A percentile compares a stretch with the other conserved stretches of the same genome.
Evolutionary conservation across 352 stramenopile species (phyloP).

Genomic region (Pythium vanterpoolii): DNA sequence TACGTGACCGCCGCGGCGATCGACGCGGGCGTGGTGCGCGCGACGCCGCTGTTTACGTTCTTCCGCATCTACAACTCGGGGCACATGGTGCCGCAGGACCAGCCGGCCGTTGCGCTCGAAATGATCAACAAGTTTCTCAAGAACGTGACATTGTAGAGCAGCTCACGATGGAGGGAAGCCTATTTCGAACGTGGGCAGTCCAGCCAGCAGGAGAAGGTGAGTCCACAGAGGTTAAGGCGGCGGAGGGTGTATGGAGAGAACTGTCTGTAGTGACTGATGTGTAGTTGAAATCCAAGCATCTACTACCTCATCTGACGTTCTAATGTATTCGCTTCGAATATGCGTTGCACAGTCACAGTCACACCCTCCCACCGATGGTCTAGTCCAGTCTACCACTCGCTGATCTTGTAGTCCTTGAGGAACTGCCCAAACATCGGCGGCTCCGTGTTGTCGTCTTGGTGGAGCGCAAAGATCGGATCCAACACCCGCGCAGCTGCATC

Average conservation of each 20-base stretch:
- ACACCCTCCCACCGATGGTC: too few species aligned
- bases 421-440: slow-evolving; percentile 76
- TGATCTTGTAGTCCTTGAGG: slow-evolving; percentile 89
- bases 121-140: slow-evolving; percentile 84
- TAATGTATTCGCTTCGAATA: too few species aligned
- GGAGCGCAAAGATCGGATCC: slow-evolving; percentile 90
- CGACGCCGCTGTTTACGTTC: slow-evolving; percentile 62
- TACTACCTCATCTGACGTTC: too few species aligned
- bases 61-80: slow-evolving; percentile 82
- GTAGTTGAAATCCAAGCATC: too few species aligned
- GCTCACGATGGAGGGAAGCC: too few species aligned
- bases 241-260: too few species aligned
- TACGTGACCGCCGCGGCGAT: slow-evolving; percentile 17
- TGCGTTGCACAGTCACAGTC: too few species aligned
- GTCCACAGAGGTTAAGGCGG: too few species aligned
- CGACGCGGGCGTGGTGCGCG: slow-evolving; percentile 19
- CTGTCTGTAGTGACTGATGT: too few species aligned
- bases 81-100: slow-evolving; percentile 89
- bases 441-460: slow-evolving; percentile 56
- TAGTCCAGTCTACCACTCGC: slow-evolving; percentile 86
- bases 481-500: slow-evolving; percentile 94
- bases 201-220: too few species aligned
- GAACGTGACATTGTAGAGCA: slow-evolving; percentile 17
- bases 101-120: slow-evolving; percentile 66
- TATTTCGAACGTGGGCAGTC: too few species aligned